Percentiles rank a stretch among this genome's conserved stretches.
These are phyloP conservation scores for Apophysomyces ossiformis DNA, from an alignment of 371 early-diverging fungal genomes.

Conservation along the genomic window DNA sequence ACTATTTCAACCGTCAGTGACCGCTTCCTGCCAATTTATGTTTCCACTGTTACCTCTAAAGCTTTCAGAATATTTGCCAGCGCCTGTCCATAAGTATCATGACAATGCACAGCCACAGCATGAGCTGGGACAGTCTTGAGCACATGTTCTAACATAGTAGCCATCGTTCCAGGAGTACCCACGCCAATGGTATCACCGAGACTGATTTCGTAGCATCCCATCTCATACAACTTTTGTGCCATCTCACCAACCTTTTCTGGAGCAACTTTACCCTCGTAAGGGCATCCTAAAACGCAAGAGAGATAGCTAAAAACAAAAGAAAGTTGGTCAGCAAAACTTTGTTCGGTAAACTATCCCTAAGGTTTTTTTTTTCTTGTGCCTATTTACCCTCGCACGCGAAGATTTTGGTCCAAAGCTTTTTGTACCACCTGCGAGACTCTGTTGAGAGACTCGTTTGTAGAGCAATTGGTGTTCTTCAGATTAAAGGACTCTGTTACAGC, in stretches of 20 bases:
- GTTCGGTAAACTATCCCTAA: not conserved
- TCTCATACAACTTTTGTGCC: conserved; percentile 73
- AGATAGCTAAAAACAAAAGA: conserved; percentile 67
- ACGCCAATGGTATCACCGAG: conserved; percentile 97
- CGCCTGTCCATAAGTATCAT: conserved; percentile 98
- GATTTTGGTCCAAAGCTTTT: conserved; percentile 67
- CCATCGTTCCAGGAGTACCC: conserved; percentile 83
- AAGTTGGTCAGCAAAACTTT: not conserved
- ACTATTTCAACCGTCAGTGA: conserved; percentile 23
- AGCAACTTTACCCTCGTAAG: conserved; percentile 85
- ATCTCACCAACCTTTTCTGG: conserved; percentile 79
- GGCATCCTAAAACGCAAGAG: conserved; percentile 93
- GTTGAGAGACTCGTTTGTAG: conserved; percentile 82
- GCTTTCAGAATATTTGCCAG: conserved; percentile 92
- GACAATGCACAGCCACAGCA: conserved; percentile 92
- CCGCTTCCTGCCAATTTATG: not conserved
- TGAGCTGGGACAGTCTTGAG: conserved; percentile 73
- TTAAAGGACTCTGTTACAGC: conserved; percentile 92
- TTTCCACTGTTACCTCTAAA: conserved; percentile 54
- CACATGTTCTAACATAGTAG: conserved; percentile 75
- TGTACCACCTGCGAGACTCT: conserved; percentile 75
- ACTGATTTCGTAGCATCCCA: conserved; percentile 98
- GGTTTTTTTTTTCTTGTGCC: not conserved
- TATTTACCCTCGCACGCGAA: conserved; percentile 80
- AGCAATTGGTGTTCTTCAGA: conserved; percentile 91